A percentile compares a stretch with the other conserved stretches of the same genome.
These are phyloP conservation scores for Moricandia moricandioides DNA, from an alignment of 345 rosid species.

Conservation along the genomic window DNA sequence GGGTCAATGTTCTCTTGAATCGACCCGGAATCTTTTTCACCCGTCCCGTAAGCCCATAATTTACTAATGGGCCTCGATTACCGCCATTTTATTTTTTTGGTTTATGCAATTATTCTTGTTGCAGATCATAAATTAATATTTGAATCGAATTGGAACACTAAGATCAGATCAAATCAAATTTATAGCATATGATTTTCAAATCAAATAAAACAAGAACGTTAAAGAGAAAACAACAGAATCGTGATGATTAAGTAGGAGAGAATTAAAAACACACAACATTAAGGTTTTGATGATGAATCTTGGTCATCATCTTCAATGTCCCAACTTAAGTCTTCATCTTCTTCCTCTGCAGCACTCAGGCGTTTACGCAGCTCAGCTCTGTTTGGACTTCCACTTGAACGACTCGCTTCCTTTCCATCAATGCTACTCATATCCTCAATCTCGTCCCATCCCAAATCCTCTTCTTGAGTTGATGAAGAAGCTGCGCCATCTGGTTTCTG, in stretches of 20 bases:
- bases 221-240: conserved; percentile 22
- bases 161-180: not conserved
- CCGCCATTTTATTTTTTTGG: not conserved
- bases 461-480: conserved; percentile 42
- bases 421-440: conserved; percentile 70
- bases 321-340: conserved; percentile 91
- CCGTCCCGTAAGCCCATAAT: not conserved
- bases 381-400: conserved; percentile 42
- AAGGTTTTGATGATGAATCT: conserved; percentile 29
- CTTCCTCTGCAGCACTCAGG: conserved; percentile 64
- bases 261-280: conserved; percentile 21
- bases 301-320: conserved; percentile 76
- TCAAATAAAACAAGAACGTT: conserved; percentile 4
- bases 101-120: not conserved
- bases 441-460: conserved; percentile 84
- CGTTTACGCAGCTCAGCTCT: conserved; percentile 58
- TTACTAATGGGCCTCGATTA: not conserved
- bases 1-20: not conserved
- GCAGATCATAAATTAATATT: not conserved
- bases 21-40: not conserved
- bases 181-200: conserved; percentile 11
- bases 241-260: not conserved
- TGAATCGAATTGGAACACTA: not conserved
- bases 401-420: conserved; percentile 44
- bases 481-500: conserved; percentile 40